Conservation (phyloP, 2,329 filamentous ascomycete species). For the Parasarocladium wereldwijsianum region DNA sequence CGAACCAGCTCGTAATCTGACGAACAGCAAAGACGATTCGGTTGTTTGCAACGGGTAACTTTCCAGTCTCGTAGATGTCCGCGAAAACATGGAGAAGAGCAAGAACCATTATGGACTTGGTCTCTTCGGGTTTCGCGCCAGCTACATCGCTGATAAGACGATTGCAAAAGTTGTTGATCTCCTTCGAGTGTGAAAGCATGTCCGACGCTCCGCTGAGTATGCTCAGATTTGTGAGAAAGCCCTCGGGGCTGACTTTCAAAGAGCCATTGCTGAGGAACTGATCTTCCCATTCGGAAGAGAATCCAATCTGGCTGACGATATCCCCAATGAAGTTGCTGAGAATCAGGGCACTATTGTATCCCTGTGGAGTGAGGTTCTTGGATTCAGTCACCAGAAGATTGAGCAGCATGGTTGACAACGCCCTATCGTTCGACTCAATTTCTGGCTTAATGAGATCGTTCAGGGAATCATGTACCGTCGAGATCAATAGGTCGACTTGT, state of each 20-base stretch:
- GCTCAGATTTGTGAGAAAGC: constrained; percentile 32
- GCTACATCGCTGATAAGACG: constrained; percentile 46
- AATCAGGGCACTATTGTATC: constrained; percentile 37
- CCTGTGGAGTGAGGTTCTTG: constrained; percentile 23
- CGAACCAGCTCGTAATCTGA: constrained; percentile 59
- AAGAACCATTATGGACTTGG: constrained; percentile 32
- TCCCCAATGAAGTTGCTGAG: constrained; percentile 34
- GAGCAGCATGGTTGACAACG: no score
- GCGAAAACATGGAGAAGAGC: constrained; percentile 39
- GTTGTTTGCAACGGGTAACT: constrained; percentile 46
- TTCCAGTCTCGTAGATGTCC: constrained; percentile 33
- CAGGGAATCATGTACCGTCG: no score
- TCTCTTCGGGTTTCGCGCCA: constrained; percentile 25
- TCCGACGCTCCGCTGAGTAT: constrained; percentile 38
- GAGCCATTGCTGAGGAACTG: constrained; percentile 29
- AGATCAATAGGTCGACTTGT: no score
- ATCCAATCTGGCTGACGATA: constrained; percentile 26
- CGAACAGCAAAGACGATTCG: constrained; percentile 72
- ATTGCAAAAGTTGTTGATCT: constrained; percentile 39
- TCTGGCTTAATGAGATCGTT: no score
- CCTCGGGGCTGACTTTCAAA: constrained; percentile 30
- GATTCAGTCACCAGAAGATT: constrained; percentile 28
- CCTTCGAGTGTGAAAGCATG: constrained; percentile 29
- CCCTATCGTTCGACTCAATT: no score
- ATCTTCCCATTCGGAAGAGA: constrained; percentile 28